phyloP scores from a whole-genome alignment of 1,139 yeast genomes.

The Blastobotrys aristatus region DNA sequence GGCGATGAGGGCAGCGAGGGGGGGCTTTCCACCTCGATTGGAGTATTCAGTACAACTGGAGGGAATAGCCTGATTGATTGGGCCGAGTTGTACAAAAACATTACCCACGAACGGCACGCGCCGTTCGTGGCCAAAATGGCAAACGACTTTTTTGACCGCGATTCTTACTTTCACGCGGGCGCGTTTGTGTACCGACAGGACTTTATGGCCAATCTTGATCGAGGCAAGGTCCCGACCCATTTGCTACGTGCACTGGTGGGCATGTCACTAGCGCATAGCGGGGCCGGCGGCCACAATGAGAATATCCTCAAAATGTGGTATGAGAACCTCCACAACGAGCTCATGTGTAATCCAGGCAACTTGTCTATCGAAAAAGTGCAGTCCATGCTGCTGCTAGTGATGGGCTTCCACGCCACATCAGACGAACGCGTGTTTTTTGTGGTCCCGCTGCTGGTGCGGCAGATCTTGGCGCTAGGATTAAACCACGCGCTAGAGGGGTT shows the following conservation, averaged over 20 bases:
- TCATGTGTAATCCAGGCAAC: background rate
- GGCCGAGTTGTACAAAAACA: slow-evolving; percentile 3
- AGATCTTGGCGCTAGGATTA: slow-evolving; percentile 1
- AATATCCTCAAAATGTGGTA: slow-evolving; percentile 8
- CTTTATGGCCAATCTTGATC: background rate
- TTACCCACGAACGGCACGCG: background rate
- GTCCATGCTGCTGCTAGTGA: slow-evolving; percentile 3
- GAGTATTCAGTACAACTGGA: too few relatives aligned
- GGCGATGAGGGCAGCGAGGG: background rate
- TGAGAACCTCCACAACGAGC: slow-evolving; percentile 1
- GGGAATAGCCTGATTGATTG: too few relatives aligned
- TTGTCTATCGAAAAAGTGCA: slow-evolving; percentile 5
- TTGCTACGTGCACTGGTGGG: slow-evolving; percentile 5
- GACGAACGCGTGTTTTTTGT: slow-evolving; percentile 5
- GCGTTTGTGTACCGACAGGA: slow-evolving; percentile 1
- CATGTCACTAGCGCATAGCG: background rate
- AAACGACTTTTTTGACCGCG: slow-evolving; percentile 6
- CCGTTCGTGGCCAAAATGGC: slow-evolving; percentile 1
- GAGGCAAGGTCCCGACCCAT: background rate
- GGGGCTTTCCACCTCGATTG: background rate
- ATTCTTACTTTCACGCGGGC: slow-evolving; percentile 5
- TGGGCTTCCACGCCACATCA: background rate
- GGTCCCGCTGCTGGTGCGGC: slow-evolving; percentile 1
- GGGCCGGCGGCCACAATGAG: background rate
- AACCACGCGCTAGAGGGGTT: slow-evolving; percentile 4